A percentile compares a stretch with the other conserved stretches of the same genome.
Evolutionary conservation across 2,329 filamentous ascomycete genomes (phyloP).

Genomic region (Apiospora malaysiana): DNA sequence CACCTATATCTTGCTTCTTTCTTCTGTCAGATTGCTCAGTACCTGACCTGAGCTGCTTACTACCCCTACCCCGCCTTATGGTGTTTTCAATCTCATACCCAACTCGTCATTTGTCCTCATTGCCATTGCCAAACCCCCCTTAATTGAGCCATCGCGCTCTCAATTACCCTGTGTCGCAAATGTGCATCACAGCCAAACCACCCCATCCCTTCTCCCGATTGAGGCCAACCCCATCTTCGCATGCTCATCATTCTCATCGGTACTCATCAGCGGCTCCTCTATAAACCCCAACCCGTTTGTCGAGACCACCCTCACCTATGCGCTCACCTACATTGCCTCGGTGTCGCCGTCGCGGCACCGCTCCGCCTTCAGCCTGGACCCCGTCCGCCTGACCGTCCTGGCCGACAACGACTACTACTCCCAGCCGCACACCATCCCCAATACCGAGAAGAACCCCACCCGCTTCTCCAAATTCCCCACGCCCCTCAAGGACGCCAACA

Average conservation of each 20-base stretch:
- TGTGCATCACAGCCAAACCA: not conserved
- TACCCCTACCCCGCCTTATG: not conserved
- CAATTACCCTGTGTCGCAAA: not conserved
- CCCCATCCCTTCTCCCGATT: not conserved
- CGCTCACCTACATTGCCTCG: constrained; percentile 76
- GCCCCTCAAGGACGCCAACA: constrained; percentile 79
- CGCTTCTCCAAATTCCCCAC: constrained; percentile 82
- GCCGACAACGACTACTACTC: constrained; percentile 99
- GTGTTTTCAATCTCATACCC: not conserved
- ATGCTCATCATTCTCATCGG: not conserved
- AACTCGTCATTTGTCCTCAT: not conserved
- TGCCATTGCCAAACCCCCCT: not conserved
- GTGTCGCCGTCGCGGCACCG: constrained; percentile 41
- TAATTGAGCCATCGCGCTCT: not conserved
- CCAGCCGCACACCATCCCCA: constrained; percentile 52
- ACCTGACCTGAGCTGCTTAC: not conserved
- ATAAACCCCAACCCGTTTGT: constrained; percentile 79
- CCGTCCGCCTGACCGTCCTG: constrained; percentile 81
- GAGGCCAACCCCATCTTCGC: not conserved
- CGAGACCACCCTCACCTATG: constrained; percentile 88
- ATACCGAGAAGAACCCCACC: constrained; percentile 36
- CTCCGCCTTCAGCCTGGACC: constrained; percentile 60
- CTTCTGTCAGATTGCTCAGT: not conserved
- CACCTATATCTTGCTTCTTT: no score
- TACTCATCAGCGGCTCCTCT: constrained; percentile 49